Base-by-base conservation (phyloP, 2,329 filamentous ascomycete genomes). In the Microdochium paspali region DNA sequence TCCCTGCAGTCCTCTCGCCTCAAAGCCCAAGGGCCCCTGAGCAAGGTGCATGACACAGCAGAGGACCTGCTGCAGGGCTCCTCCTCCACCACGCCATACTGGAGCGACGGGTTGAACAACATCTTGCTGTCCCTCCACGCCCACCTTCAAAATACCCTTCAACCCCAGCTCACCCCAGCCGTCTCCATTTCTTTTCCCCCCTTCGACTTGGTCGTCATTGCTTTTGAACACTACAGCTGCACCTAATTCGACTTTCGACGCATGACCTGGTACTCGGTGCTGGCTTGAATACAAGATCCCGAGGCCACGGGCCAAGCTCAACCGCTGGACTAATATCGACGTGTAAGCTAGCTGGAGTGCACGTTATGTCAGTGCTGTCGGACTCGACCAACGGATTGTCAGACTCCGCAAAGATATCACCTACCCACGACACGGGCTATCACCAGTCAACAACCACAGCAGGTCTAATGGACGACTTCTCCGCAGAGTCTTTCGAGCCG, bases 401-500 rank as follows among this genome's bases (percentile, higher is more conserved):
- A n/a, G n/a, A n/a, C n/a, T n/a, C n/a, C n/a, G n/a, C 10, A 15
- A 20, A 18, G 18, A 15, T n/a, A 40, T 20, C 18, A 21, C 18
- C 35, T 12, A 21, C 18, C 18, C 6, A 21, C 35, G 35, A 40
- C 6, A 21, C 15, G 10, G 12, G 15, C 35, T 21, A 21, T 12
- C 4, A 21, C 35, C 15, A 28, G 26, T 28, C 23, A 9, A 21
- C 35, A 5, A 21, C 18, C 18, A 10, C 35, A 21, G n/a, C 15
- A 40, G 23, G 35, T 20, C 12, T 20, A 40, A 40, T 40, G 35
- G 18, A 21, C 35, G 12, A 40, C 35, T 20, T 40, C 23, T 40
- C 35, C n/a, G 23, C 65, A 50, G 71, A 76, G 49, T 66, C 77
- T 47, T 62, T 83, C 49, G 77, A 74, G 49, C 77, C 79, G 44